Evolutionary conservation across 1,284 basidiomycete genomes (phyloP), one percentile per base, ranked within the genome.

Genomic region (Amylostereum chailletii): DNA sequence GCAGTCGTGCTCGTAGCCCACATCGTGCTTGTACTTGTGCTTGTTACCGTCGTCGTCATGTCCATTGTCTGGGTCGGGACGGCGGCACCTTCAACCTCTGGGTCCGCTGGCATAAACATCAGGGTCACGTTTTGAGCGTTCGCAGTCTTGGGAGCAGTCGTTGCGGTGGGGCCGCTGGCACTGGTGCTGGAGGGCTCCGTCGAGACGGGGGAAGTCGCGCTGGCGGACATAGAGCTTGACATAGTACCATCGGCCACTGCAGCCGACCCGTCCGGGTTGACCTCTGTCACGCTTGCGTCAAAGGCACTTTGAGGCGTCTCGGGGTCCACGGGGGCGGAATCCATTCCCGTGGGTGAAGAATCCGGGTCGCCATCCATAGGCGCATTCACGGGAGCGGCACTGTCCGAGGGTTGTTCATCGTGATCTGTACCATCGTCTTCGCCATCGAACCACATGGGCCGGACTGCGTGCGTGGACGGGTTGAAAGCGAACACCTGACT

Each of bases 401-500:
- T 10, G 39, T 27, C 45, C 30, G 48, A 37, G 30, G 32, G 49
- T 2, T 31, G 37, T 6, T 40, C 27, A 11, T 27, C 48, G 11
- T 41, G 37, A 11, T 51, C 52, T 3, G 38, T 49, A 7, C 53
- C 57, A 33, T 57, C 57, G 42, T 66, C 57, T 36, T 60, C 57
- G n/a, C 58, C 58, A 29, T 60, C 49, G 46, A 61, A 60, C 71
- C 76, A 80, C 58, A 79, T 72, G 3, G 83, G 84, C 31, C 66
- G 67, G 51, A 87, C 60, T 31, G 65, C 65, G 6, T 77, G 74
- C 7, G 69, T 74, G 2, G 49, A 50, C 4, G 67, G 60, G 53
- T 81, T 68, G 57, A 75, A 86, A 26, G 71, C 62, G 62, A 86
- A 87, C 3, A 69, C 57, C 61, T 87, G 85, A 55, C 77, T 81